Conservation (phyloP, 805 yeast genomes). For the Starmerella sp. region DNA sequence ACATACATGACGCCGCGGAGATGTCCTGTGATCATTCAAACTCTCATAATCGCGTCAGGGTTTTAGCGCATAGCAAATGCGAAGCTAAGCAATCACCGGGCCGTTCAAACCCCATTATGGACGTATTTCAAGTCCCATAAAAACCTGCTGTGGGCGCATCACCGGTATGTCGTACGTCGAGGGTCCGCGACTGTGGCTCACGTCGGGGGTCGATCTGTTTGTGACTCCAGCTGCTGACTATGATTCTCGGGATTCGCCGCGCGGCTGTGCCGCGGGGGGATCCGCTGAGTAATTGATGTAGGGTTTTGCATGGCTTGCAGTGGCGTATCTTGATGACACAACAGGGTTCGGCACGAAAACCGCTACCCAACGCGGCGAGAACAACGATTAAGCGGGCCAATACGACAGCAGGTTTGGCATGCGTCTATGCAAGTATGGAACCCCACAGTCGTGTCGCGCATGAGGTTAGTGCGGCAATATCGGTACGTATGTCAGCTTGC, state of each 20-base stretch:
- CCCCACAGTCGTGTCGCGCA: neutral
- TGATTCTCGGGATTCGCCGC: neutral
- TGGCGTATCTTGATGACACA: slow-evolving; percentile 1
- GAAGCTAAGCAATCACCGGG: neutral
- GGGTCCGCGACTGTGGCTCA: too few species aligned
- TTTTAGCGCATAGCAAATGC: neutral
- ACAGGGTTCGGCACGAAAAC: neutral
- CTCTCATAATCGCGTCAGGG: neutral
- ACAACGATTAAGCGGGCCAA: slow-evolving; percentile 1
- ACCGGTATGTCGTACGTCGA: too few species aligned
- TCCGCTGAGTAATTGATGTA: neutral
- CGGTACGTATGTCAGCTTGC: neutral
- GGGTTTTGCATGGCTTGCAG: neutral
- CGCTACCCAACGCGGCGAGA: neutral
- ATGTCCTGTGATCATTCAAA: neutral
- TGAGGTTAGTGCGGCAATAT: too few species aligned
- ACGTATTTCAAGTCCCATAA: neutral
- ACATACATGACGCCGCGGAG: neutral
- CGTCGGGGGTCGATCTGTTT: too few species aligned
- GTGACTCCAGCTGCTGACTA: too few species aligned
- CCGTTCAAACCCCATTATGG: neutral
- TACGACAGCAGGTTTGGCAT: neutral
- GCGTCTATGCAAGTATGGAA: neutral
- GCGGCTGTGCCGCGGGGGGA: neutral
- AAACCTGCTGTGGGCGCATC: too few species aligned